Evolutionary conservation across 768 basidiomycete genomes (phyloP), one percentile per base, ranked within the genome.

Genomic region (Chalciporus chontae): DNA sequence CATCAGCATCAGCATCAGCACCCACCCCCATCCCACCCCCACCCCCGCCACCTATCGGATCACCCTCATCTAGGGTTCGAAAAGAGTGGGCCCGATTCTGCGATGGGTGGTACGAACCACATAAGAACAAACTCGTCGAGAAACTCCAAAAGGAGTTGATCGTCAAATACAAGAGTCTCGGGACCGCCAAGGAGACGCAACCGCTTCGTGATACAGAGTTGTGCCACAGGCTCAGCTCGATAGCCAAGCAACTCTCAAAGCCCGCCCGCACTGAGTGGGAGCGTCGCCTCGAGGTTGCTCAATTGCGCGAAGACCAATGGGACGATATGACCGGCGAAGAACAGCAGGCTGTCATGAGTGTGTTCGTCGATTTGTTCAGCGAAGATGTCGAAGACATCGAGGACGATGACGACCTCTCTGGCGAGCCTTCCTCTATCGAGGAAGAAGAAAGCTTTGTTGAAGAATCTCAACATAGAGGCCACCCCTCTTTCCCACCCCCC

Each of bases 241-340:
- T 68, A 13, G 58, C 53, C 40, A 43, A 38, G 29, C 58, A 55
- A 9, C 65, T 68, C 23, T 49, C 66, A 47, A 51, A 62, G 53
- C 68, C 65, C 5, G 66, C 66, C 23, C 65, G 68, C 32, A 24
- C n/a, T 0, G 65, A 68, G 61, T 68, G 66, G 66, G 68, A 67
- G n/a, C 62, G 53, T 38, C 67, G 65, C 40, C 66, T 68, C 41
- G 59, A 58, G 14, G 56, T 62, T 41, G 61, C 61, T 0, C 65
- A 66, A 23, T 43, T 68, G 6, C 55, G 50, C 5, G 67, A 67
- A 52, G 58, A 68, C 23, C 57, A 68, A 40, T 68, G 66, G 66
- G 38, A 53, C 44, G 61, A 67, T 44, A 69, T 69, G 61, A 52
- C 65, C 1, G 54, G 26, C 37, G 63, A 69, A 42, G 66, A 68